Base-by-base conservation (phyloP, 371 early-diverging fungal genomes). In the Rozella allomycis region DNA sequence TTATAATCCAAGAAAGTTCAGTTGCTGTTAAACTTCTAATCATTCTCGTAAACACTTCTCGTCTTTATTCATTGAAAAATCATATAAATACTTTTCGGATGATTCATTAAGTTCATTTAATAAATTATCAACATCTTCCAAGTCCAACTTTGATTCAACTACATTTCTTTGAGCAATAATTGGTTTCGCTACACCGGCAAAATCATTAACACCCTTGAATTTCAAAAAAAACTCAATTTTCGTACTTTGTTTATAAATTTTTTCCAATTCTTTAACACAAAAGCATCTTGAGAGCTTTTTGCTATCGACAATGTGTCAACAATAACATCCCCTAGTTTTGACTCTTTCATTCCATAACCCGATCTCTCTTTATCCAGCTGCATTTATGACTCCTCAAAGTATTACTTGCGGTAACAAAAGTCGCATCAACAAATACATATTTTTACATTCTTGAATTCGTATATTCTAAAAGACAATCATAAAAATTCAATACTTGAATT, bases 1-100 rank as follows among this genome's bases (percentile, higher is more conserved):
- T 56, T 8, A 67, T 59, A 2, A 77, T 43, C 80, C 80, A 79
- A 26, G 62, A 62, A 41, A 75, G 71, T 38, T 79, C 74, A 19
- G 54, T 38, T 0, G 74, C 44, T 3, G 74, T 64, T 35, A 61
- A 72, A 21, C 55, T 32, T 13, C 51, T 49, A 13, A 69, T 51
- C 13, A 75, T 52, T 17, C 40, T 43, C 22, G 51, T 47, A 23
- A 78, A 57, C 9, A 69, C 38, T 0, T 47, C 45, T 1, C 45
- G 29, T 19, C 59, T 47, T 21, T 55, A 52, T 30, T 49, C 44
- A 34, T 54, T 41, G 22, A 28, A 7, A 11, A 20, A 14, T 25
- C 7, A 23, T 25, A 4, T 25, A 14, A 26, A n/a, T 22, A 42
- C 42, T 31, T 42, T 44, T 45, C 42, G 20, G 37, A 47, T 26